These are phyloP conservation scores for Plenodomus tracheiphilus DNA, from an alignment of 2,329 filamentous ascomycete genomes.

Conservation along the genomic window DNA sequence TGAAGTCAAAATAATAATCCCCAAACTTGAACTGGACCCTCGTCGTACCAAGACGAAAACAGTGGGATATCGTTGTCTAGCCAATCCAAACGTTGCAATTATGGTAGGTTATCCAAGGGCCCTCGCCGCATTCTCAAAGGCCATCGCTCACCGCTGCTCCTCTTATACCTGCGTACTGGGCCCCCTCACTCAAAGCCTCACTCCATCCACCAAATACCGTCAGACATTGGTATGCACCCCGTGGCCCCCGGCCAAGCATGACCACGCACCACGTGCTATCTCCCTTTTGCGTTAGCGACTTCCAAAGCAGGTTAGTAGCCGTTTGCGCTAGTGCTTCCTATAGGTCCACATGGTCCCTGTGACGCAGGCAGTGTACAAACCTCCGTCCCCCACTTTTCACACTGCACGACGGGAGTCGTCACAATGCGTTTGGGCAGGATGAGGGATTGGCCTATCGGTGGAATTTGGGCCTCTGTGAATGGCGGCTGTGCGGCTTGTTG, in stretches of 20 bases:
- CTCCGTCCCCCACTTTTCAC: background rate
- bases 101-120: background rate
- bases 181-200: background rate
- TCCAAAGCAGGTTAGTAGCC: constrained; percentile 2
- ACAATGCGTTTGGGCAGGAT: background rate
- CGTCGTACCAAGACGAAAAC: background rate
- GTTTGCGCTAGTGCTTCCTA: background rate
- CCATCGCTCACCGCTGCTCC: background rate
- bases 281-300: background rate
- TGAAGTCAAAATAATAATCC: background rate
- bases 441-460: background rate
- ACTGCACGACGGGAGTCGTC: background rate
- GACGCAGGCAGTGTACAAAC: constrained; percentile 1
- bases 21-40: background rate
- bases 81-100: no score
- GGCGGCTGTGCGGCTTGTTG: background rate
- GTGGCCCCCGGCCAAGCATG: background rate
- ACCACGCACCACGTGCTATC: background rate
- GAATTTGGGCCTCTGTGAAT: no score
- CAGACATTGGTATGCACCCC: background rate
- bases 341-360: constrained; percentile 13
- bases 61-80: no score
- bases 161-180: background rate
- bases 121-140: background rate
- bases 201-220: background rate